phyloP scores from a whole-genome alignment of 2,329 filamentous ascomycete genomes.

The Nothopassalora personata region DNA sequence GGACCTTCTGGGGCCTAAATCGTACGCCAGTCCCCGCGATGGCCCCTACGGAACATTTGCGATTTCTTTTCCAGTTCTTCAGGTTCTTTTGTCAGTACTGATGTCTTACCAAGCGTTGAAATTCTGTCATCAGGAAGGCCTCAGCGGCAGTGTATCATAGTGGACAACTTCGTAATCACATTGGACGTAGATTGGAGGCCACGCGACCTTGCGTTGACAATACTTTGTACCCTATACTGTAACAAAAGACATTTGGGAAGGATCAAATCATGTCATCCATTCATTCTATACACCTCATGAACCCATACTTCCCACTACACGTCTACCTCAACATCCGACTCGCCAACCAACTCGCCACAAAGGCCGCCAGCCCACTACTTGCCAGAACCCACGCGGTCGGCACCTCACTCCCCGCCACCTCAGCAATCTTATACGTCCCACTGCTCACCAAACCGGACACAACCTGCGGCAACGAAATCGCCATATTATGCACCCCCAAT shows the following conservation, averaged over 20 bases:
- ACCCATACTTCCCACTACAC: not conserved
- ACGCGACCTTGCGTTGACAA: too few relatives aligned
- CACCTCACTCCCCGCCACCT: constrained; percentile 14
- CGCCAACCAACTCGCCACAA: constrained; percentile 13
- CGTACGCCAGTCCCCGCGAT: not conserved
- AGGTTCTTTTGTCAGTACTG: not conserved
- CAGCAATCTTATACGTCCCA: constrained; percentile 15
- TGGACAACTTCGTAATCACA: too few relatives aligned
- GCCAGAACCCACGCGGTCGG: constrained; percentile 19
- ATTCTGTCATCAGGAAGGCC: too few relatives aligned
- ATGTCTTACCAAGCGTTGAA: too few relatives aligned
- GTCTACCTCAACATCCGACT: constrained; percentile 6
- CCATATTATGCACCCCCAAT: constrained; percentile 20
- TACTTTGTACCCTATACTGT: too few relatives aligned
- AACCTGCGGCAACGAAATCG: constrained; percentile 20
- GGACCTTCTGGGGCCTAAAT: not conserved
- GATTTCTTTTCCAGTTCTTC: not conserved
- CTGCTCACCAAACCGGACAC: constrained; percentile 14
- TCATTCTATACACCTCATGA: not conserved
- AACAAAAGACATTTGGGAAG: not conserved
- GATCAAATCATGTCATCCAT: not conserved
- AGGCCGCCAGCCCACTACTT: constrained; percentile 16
- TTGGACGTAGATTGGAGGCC: too few relatives aligned
- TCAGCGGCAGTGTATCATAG: too few relatives aligned
- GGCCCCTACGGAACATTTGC: not conserved